These are phyloP conservation scores for Leccinum uliginosum DNA, from an alignment of 768 basidiomycete genomes.

Conservation along the genomic window DNA sequence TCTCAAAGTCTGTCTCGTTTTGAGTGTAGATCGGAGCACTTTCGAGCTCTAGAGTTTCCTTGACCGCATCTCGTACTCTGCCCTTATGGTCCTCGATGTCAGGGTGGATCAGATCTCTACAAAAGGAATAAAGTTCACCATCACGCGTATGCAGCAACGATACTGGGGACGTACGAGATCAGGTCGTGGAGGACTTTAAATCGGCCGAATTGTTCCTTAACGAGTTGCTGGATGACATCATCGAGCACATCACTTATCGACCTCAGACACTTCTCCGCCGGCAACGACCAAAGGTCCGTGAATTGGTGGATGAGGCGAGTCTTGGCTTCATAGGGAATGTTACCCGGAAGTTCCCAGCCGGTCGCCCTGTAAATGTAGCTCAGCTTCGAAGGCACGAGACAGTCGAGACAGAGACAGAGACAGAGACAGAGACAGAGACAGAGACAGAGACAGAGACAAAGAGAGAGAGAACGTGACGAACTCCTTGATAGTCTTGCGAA, in stretches of 20 bases:
- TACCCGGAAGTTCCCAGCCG: conserved; percentile 40
- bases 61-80: conserved; percentile 24
- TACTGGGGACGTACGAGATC: conserved; percentile 31
- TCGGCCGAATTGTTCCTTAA: conserved; percentile 36
- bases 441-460: too few relatives aligned
- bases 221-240: conserved; percentile 24
- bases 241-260: conserved; percentile 30
- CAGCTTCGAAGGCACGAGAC: neutral
- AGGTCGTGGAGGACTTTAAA: conserved; percentile 34
- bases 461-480: conserved; percentile 13
- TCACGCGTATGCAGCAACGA: neutral
- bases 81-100: conserved; percentile 29
- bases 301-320: conserved; percentile 32
- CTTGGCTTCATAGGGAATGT: conserved; percentile 40
- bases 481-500: conserved; percentile 34
- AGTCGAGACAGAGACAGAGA: neutral
- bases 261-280: conserved; percentile 34
- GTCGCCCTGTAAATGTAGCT: conserved; percentile 28
- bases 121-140: neutral
- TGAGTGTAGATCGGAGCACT: conserved; percentile 36
- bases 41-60: conserved; percentile 37
- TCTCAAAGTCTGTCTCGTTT: conserved; percentile 23
- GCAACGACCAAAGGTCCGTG: conserved; percentile 34
- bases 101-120: conserved; percentile 25
- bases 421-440: too few relatives aligned